These are phyloP conservation scores for Fusarium nurragi DNA, from an alignment of 2,329 filamentous ascomycete genomes.

Conservation along the genomic window DNA sequence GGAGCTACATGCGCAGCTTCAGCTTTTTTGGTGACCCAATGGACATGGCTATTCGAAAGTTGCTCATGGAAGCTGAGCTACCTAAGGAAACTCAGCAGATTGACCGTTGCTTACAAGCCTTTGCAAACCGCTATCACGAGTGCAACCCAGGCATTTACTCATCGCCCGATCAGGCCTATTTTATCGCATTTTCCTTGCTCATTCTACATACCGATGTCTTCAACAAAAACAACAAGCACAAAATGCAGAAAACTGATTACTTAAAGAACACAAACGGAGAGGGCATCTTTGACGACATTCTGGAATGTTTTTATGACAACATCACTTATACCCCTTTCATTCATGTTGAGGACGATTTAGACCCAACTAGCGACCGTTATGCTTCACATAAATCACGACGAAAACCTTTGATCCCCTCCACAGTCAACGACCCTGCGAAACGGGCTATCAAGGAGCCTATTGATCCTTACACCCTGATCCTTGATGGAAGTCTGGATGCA, in stretches of 20 bases:
- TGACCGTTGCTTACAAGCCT: conserved; percentile 90
- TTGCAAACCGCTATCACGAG: conserved; percentile 96
- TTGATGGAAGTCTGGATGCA: conserved; percentile 86
- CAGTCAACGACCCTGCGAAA: conserved; percentile 62
- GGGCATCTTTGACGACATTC: conserved; percentile 90
- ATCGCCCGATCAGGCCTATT: conserved; percentile 93
- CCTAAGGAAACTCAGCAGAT: conserved; percentile 99
- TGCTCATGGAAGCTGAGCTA: conserved; percentile 95
- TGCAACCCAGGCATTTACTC: conserved; percentile 97
- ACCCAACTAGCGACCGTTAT: conserved; percentile 79
- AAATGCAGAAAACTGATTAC: conserved; percentile 97
- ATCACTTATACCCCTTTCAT: conserved; percentile 99
- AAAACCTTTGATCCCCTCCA: conserved; percentile 73
- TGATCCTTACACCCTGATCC: conserved; percentile 92
- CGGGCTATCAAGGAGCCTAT: conserved; percentile 82
- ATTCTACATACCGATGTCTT: conserved; percentile 99
- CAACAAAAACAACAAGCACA: conserved; percentile 99
- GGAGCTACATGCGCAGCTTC: conserved; percentile 96
- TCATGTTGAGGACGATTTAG: conserved; percentile 91
- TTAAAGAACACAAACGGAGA: conserved; percentile 93
- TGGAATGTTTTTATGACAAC: conserved; percentile 98
- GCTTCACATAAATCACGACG: conserved; percentile 77
- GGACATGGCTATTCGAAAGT: conserved; percentile 95
- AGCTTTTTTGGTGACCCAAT: conserved; percentile 96
- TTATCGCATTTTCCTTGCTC: conserved; percentile 94